Evolutionary conservation across 2,329 filamentous ascomycete genomes (phyloP), one percentile per base, ranked within the genome.

Genomic region (Lachnellula occidentalis): DNA sequence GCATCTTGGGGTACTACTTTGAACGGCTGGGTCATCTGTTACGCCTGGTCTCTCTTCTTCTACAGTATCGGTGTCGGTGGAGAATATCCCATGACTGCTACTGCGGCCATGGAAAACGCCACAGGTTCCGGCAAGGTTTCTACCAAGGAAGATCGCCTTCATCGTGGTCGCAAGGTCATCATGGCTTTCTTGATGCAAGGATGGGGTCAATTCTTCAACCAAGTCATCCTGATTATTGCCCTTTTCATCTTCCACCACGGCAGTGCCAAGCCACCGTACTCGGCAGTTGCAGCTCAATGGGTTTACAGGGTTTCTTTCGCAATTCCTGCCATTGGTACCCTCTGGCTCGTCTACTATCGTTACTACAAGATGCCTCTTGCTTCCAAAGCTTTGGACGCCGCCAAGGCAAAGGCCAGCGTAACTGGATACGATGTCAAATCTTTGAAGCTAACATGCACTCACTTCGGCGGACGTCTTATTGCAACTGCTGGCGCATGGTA

Each of bases 181-280:
- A 90, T 87, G 71, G 92, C 92, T 55, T 97, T 97, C 77, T 74
- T 97, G 73, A 96, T 97, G 92, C 92, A 97, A 74, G 92, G 92
- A 52, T 97, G 92, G 92, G 92, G 92, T 62, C 92, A 97, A 73
- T 89, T 96, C 71, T 78, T 89, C 77, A 97, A 97, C 81, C 92
- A 96, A 74, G 86, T 88, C 64, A 74, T 95, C 54, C 81, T 97
- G 60, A 96, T 97, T 67, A 70, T 96, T 51, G 78, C 95, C 49
- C 82, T 96, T 55, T 78, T 95, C 64, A 88, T 92, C 74, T 94
- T 96, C 81, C 90, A 95, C 78, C 84, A 86, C 67, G 58, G 55
- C 15, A 63, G 58, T n/a, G 67, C 66, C 14, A 65, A 62, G 63
- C 83, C 88, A 21, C 90, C 91, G 3, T 96, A 96, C 77, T 86